Base-by-base conservation (phyloP, 805 yeast genomes). In the Maudiozyma barnettii region DNA sequence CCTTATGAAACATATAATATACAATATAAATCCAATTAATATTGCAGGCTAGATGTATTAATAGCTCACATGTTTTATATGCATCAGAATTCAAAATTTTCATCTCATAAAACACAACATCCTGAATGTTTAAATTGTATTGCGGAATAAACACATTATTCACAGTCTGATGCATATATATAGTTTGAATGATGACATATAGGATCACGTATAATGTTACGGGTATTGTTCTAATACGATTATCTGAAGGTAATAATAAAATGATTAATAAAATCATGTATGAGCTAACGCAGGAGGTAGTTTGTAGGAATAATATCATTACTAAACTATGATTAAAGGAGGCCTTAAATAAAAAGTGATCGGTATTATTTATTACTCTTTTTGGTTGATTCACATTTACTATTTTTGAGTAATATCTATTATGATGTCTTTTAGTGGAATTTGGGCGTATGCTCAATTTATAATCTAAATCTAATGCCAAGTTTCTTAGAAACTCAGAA, bases 241-340 rank as follows among this genome's bases (percentile, higher is more conserved):
- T 57, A 18, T 54, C 56, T 75, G 77, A 19, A 78, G 64, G 62
- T 40, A 63, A 73, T 30, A 85, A 59, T 19, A 76, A 57, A 39
- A 83, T 67, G 31, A 84, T 63, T 16, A 83, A 50, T 44, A 82
- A 65, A 22, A 86, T 67, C 78, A 84, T 78, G 95, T 95, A 86
- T 23, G 81, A 70, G 14, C 82, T 73, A 5, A 78, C 77, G 50
- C 79, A 77, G 18, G 77, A 68, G 0, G 81, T 77, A 46, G 78
- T 71, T 4, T 75, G 58, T n/a, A 74, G 74, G 62, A 77, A 80
- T 40, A 76, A 64, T 3, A 79, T 64, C 39, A 72, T 60, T 2
- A 72, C 60, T 41, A 71, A 67, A 14, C 77, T 68, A 21, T 63
- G 59, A 4, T 55, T 50, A 46, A 72, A 73, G 1, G 55, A 49